Conservation (phyloP, 1,284 basidiomycete species). For the Trichosporon ovoides region DNA sequence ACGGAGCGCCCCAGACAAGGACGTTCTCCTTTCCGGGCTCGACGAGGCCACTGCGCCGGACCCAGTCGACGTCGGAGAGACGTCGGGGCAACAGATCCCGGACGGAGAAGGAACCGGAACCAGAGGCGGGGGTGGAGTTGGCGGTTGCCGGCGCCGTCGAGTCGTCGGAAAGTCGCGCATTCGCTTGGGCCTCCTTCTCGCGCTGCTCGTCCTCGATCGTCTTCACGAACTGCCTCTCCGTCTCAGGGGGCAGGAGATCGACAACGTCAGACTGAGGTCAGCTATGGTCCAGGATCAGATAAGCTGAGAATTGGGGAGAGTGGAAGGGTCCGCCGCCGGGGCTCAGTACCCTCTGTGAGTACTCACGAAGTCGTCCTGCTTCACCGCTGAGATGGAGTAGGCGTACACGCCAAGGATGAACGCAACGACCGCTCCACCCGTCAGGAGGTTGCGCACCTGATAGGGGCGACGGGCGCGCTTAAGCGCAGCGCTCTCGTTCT, state of each 20-base stretch:
- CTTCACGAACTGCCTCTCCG: slow-evolving; percentile 36
- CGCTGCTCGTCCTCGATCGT: slow-evolving; percentile 48
- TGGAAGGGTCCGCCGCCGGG: no score
- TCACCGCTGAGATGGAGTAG: slow-evolving; percentile 89
- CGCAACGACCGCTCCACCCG: slow-evolving; percentile 64
- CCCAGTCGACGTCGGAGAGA: slow-evolving; percentile 36
- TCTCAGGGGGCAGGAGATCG: slow-evolving; percentile 45
- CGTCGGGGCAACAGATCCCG: slow-evolving; percentile 20
- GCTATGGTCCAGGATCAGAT: no score
- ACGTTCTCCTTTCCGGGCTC: slow-evolving; percentile 32
- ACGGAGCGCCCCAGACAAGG: slow-evolving; percentile 41
- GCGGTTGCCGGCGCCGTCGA: background rate
- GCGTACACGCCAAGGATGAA: slow-evolving; percentile 83
- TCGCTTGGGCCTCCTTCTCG: slow-evolving; percentile 21
- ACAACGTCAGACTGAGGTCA: slow-evolving; percentile 47
- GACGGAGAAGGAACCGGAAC: background rate
- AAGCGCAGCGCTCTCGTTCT: slow-evolving; percentile 81
- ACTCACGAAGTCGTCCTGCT: slow-evolving; percentile 77
- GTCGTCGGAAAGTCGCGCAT: background rate
- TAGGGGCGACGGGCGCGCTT: slow-evolving; percentile 81
- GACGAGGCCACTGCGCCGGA: slow-evolving; percentile 29
- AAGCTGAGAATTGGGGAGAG: background rate
- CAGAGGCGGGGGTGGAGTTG: slow-evolving; percentile 11
- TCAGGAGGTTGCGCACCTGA: slow-evolving; percentile 69
- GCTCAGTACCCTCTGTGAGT: no score